Percentiles rank a stretch among this genome's conserved stretches.
Conservation (phyloP, 116 monocot species). For the Phalaenopsis hybrid region DNA sequence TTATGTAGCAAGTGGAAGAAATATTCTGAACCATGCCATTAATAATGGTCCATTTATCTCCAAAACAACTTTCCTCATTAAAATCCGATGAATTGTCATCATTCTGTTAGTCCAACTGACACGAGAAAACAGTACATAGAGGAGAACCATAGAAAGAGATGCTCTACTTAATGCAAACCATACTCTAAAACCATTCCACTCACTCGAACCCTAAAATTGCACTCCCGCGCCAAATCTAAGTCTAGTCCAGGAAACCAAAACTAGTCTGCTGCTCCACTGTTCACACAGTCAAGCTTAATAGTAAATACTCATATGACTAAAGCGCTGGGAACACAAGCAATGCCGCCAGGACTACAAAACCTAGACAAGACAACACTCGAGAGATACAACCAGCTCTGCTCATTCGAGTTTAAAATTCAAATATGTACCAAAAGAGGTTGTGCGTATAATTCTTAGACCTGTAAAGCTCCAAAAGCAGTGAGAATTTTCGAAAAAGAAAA, state of each 20-base stretch:
- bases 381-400: neutral
- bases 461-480: neutral
- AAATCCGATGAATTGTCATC: too few species aligned
- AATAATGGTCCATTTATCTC: neutral
- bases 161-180: neutral
- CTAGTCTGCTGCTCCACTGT: neutral
- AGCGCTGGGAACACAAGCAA: neutral
- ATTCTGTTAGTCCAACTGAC: too few species aligned
- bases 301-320: neutral
- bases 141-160: neutral
- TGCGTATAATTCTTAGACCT: neutral
- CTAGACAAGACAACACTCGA: neutral
- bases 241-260: neutral
- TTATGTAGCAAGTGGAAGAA: neutral
- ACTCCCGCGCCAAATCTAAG: neutral
- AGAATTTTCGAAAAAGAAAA: neutral
- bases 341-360: neutral
- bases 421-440: neutral
- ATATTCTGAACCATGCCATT: neutral
- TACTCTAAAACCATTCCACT: neutral
- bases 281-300: neutral
- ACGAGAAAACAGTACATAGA: neutral
- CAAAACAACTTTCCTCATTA: too few species aligned
- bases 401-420: neutral
- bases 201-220: neutral